Percentiles rank a stretch among this genome's conserved stretches.
Evolutionary conservation across 805 yeast species (phyloP).

Genomic region (Ogataea nonfermentans): DNA sequence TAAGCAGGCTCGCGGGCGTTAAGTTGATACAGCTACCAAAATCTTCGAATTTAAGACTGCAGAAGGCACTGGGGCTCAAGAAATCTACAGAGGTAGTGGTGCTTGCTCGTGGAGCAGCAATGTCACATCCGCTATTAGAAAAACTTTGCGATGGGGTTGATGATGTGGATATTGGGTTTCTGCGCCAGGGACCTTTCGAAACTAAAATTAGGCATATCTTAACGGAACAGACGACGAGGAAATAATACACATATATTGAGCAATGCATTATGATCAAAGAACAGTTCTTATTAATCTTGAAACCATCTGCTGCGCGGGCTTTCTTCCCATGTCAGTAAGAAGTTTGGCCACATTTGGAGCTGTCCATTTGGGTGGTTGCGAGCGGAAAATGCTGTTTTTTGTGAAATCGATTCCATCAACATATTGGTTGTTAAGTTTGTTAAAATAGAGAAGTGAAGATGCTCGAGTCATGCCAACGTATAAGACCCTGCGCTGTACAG

Average conservation of each 20-base stretch:
- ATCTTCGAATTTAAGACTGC: slow-evolving; percentile 31
- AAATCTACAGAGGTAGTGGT: slow-evolving; percentile 21
- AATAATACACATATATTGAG: slow-evolving; percentile 37
- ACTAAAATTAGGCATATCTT: slow-evolving; percentile 40
- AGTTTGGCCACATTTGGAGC: background rate
- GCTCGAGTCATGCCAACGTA: slow-evolving; percentile 74
- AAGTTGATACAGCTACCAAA: slow-evolving; percentile 62
- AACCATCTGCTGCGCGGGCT: background rate
- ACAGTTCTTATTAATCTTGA: slow-evolving; percentile 4
- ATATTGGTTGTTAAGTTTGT: slow-evolving; percentile 24
- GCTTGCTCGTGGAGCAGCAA: slow-evolving; percentile 16
- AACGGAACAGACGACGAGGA: slow-evolving; percentile 44
- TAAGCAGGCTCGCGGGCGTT: slow-evolving; percentile 50
- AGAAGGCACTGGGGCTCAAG: slow-evolving; percentile 15
- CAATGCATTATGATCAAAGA: slow-evolving; percentile 40
- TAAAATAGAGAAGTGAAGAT: slow-evolving; percentile 41
- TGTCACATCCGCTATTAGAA: slow-evolving; percentile 13
- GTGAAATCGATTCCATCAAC: slow-evolving; percentile 22
- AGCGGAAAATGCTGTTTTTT: background rate
- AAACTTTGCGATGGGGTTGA: slow-evolving; percentile 22
- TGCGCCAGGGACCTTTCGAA: slow-evolving; percentile 21
- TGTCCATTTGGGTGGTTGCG: slow-evolving; percentile 3
- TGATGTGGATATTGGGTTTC: slow-evolving; percentile 26
- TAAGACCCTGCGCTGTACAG: slow-evolving; percentile 41
- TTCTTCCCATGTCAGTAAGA: slow-evolving; percentile 4